These are phyloP conservation scores for Elongisporangium prolatum DNA, from an alignment of 352 stramenopile genomes.

Conservation along the genomic window DNA sequence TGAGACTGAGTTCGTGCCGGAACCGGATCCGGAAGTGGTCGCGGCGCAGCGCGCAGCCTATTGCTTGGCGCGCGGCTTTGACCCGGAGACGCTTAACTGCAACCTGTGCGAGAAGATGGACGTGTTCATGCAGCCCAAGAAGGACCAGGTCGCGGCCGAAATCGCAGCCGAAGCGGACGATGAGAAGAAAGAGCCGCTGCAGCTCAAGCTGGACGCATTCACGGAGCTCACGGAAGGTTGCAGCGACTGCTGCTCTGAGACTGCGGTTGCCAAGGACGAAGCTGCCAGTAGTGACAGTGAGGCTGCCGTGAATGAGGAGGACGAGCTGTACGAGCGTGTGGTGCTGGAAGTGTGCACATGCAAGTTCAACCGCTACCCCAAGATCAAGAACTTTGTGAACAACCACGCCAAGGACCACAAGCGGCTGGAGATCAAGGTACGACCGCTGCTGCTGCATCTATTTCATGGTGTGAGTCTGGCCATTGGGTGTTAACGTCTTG, in stretches of 20 bases:
- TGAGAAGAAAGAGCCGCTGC: constrained; percentile 7
- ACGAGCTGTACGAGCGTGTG: constrained; percentile 29
- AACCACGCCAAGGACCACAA: constrained; percentile 35
- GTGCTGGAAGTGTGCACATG: constrained; percentile 50
- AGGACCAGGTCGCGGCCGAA: constrained; percentile 4
- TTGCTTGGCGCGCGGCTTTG: constrained; percentile 48
- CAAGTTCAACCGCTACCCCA: constrained; percentile 56
- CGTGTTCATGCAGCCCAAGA: constrained; percentile 19
- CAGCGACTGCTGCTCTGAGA: constrained; percentile 45
- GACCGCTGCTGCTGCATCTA: neutral
- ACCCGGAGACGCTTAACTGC: constrained; percentile 54
- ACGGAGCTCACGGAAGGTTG: constrained; percentile 20
- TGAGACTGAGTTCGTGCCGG: neutral
- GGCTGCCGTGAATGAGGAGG: neutral
- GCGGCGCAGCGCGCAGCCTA: neutral
- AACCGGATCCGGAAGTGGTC: neutral
- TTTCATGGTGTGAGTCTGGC: no score
- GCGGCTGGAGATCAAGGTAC: constrained; percentile 40
- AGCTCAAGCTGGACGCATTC: neutral
- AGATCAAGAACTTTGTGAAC: constrained; percentile 66
- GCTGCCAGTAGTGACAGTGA: constrained; percentile 2
- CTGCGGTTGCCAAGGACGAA: constrained; percentile 26
- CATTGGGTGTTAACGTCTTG: no score
- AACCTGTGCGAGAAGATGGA: constrained; percentile 45
- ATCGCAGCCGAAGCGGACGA: constrained; percentile 6